A percentile compares a stretch with the other conserved stretches of the same genome.
These are phyloP conservation scores for Desmodesmus armatus DNA, from an alignment of 139 green algal genomes.

Conservation along the genomic window DNA sequence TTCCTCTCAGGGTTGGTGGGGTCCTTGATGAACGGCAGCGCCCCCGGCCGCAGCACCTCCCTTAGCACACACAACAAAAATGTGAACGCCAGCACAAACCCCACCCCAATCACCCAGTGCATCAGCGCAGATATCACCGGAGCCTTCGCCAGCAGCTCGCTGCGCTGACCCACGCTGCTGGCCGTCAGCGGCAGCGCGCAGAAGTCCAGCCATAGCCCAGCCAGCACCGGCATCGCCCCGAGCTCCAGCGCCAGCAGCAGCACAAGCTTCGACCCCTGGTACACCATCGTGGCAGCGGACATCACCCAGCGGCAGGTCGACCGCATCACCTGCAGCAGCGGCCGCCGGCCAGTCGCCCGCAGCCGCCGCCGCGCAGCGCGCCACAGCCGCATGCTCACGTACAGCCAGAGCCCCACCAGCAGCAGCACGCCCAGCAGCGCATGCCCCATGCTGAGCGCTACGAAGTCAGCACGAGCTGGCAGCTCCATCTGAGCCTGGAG, in stretches of 20 bases:
- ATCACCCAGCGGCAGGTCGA: conserved; percentile 33
- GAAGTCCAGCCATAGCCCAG: conserved; percentile 45
- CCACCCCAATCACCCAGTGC: conserved; percentile 48
- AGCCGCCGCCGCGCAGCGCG: background rate
- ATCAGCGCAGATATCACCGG: conserved; percentile 24
- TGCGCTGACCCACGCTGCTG: conserved; percentile 5
- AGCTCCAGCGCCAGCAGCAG: conserved; percentile 50
- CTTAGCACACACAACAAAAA: conserved; percentile 33
- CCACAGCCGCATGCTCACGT: conserved; percentile 35
- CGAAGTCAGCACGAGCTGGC: conserved; percentile 9
- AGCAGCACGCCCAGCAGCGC: conserved; percentile 4
- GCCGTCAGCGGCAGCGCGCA: conserved; percentile 46
- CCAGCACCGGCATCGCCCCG: conserved; percentile 12
- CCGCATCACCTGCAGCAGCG: conserved; percentile 28
- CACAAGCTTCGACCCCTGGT: conserved; percentile 20
- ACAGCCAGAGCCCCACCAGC: conserved; percentile 22
- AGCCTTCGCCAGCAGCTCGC: background rate
- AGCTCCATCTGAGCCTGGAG: conserved; percentile 39
- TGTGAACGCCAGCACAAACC: conserved; percentile 45
- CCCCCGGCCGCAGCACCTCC: conserved; percentile 52
- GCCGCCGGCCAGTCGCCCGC: background rate
- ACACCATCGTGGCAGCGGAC: background rate
- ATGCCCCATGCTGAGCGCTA: conserved; percentile 30
- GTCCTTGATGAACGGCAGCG: conserved; percentile 47
- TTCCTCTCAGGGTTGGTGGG: conserved; percentile 46